Evolutionary conservation across 768 basidiomycete species (phyloP).

Genomic region (Chlorophyllum brunneum): DNA sequence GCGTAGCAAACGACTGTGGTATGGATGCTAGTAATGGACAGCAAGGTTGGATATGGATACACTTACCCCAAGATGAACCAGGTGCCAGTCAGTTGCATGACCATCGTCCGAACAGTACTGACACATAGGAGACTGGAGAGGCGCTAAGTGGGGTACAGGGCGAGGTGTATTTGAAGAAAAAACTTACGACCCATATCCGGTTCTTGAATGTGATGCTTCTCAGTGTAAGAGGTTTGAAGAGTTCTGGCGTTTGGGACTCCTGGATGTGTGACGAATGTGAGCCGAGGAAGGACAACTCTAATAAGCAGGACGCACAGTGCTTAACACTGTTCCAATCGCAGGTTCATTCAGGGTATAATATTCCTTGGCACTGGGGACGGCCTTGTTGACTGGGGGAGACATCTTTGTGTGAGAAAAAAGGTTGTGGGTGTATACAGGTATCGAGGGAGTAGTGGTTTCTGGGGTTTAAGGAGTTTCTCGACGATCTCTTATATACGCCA

Average conservation of each 20-base stretch:
- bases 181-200: conserved; percentile 60
- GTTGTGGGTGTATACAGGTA: too few species aligned
- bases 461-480: too few species aligned
- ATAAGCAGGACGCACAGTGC: conserved; percentile 13
- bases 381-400: conserved; percentile 32
- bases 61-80: conserved; percentile 75
- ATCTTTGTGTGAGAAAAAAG: background rate
- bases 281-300: background rate
- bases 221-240: conserved; percentile 70
- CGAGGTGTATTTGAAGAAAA: background rate
- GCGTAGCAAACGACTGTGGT: conserved; percentile 60
- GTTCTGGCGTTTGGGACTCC: conserved; percentile 42
- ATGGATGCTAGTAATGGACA: background rate
- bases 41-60: background rate
- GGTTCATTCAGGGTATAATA: conserved; percentile 62
- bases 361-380: conserved; percentile 45
- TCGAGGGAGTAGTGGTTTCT: too few species aligned
- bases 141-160: background rate
- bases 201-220: conserved; percentile 67
- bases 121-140: conserved; percentile 68
- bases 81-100: conserved; percentile 78
- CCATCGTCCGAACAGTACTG: conserved; percentile 74
- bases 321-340: conserved; percentile 37
- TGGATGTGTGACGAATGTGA: conserved; percentile 22
- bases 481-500: too few species aligned